Conservation (phyloP, 805 yeast species). For the Lipomyces kockii region DNA sequence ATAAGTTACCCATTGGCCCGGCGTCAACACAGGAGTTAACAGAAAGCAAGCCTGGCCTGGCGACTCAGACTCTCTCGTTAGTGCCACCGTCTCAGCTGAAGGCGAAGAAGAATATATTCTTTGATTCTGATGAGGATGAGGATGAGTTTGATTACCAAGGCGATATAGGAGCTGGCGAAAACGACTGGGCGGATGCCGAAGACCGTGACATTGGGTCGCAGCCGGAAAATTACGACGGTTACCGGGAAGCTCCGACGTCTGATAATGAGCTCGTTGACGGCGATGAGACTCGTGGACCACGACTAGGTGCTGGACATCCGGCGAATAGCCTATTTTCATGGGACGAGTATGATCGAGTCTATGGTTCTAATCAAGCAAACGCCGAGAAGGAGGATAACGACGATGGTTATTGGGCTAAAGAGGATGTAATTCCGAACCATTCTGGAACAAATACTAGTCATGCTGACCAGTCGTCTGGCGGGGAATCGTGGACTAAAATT, state of each 20-base stretch:
- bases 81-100: background rate
- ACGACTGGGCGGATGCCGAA: too few species aligned
- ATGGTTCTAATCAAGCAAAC: background rate
- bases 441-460: background rate
- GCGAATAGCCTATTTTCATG: background rate
- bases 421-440: background rate
- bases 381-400: background rate
- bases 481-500: background rate
- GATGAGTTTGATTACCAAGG: background rate
- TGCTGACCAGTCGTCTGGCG: background rate
- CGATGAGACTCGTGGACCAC: background rate
- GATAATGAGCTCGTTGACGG: background rate
- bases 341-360: slow-evolving; percentile 4
- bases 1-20: background rate
- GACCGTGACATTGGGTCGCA: background rate
- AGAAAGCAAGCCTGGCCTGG: background rate
- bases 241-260: background rate
- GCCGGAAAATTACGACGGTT: background rate
- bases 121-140: background rate
- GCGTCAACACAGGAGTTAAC: background rate
- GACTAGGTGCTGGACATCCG: background rate
- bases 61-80: background rate
- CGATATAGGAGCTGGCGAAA: background rate
- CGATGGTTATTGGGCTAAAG: background rate
- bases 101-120: background rate